Evolutionary conservation across 345 rosid species (phyloP), one percentile per base, ranked within the genome.

Genomic region (Passiflora organensis): DNA sequence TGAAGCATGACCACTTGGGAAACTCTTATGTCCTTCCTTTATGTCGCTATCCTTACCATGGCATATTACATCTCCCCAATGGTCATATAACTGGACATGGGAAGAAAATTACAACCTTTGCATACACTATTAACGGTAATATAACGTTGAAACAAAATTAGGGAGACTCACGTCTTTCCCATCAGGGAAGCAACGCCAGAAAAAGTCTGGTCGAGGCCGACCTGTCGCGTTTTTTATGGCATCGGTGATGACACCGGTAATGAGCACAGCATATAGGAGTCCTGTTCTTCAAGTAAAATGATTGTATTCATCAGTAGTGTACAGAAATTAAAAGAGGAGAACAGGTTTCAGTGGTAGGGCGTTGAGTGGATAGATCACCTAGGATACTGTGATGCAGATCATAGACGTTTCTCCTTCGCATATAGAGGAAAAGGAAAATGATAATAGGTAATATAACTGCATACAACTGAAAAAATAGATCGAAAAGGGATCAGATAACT

Each of bases 101-200:
- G 43, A 6, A 48, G 48, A 43, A 23, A 6, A 4, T 0, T 2
- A 17, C 0, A 36, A 37, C 1, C 41, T 6, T 37, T 6, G 41
- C 1, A 37, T 37, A 37, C 8, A 36, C 12, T 36, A 36, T 36
- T 36, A 12, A 36, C 12, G 39, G 6, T 36, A 19, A 32, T 17
- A 32, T 2, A 48, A 51, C 10, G 21, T 16, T 11, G 21, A 23
- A 58, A 21, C 19, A n/a, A 25, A 14, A n/a, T n/a, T 32, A 48
- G 6, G 16, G 13, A 16, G 14, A 23, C 72, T 50, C 68, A 77
- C 72, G 60, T 79, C 96, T 45, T 72, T 76, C 21, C 96, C 97
- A 24, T 91, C 95, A 12, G 96, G 97, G 72, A 91, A 91, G 73
- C 97, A 87, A 23, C 97, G 95, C 95, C 96, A 91, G 60, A 83